phyloP scores from a whole-genome alignment of 2,329 filamentous ascomycete species.

The Annulohypoxylon truncatum region DNA sequence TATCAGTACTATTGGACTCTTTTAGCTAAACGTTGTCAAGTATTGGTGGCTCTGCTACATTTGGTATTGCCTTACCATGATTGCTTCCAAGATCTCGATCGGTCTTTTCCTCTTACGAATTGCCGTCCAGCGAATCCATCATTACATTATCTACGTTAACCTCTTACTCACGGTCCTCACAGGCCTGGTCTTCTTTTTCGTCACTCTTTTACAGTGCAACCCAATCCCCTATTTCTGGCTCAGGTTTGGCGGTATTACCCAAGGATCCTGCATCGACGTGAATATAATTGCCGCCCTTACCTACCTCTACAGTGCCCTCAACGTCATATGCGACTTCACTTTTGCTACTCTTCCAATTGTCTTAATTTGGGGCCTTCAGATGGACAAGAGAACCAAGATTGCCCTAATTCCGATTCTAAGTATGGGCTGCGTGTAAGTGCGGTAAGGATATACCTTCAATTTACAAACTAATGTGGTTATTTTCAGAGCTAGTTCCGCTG shows the following conservation, averaged over 20 bases:
- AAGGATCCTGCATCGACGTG: constrained; percentile 42
- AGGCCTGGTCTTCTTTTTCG: constrained; percentile 39
- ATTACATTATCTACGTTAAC: constrained; percentile 35
- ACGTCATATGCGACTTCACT: constrained; percentile 55
- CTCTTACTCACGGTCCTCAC: constrained; percentile 32
- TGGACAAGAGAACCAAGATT: constrained; percentile 59
- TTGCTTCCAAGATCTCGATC: constrained; percentile 38
- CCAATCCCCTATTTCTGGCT: constrained; percentile 41
- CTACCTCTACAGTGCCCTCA: constrained; percentile 57
- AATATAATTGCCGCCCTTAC: constrained; percentile 58
- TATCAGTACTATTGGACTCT: neutral
- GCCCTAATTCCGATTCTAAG: constrained; percentile 61
- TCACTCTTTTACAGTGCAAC: constrained; percentile 39
- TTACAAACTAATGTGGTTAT: neutral
- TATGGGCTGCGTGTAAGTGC: constrained; percentile 56
- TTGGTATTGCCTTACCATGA: constrained; percentile 38
- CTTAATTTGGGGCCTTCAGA: constrained; percentile 60
- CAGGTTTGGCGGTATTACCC: constrained; percentile 20
- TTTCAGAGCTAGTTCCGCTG: constrained; percentile 39
- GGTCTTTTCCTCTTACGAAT: constrained; percentile 41
- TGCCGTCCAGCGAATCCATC: constrained; percentile 30
- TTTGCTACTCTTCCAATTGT: constrained; percentile 58
- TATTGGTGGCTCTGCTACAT: constrained; percentile 37
- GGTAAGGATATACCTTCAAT: too few relatives aligned
- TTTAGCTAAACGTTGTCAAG: constrained; percentile 2